Evolutionary conservation across 2,329 filamentous ascomycete species (phyloP), one percentile per base, ranked within the genome.

Genomic region (Fusarium napiforme): DNA sequence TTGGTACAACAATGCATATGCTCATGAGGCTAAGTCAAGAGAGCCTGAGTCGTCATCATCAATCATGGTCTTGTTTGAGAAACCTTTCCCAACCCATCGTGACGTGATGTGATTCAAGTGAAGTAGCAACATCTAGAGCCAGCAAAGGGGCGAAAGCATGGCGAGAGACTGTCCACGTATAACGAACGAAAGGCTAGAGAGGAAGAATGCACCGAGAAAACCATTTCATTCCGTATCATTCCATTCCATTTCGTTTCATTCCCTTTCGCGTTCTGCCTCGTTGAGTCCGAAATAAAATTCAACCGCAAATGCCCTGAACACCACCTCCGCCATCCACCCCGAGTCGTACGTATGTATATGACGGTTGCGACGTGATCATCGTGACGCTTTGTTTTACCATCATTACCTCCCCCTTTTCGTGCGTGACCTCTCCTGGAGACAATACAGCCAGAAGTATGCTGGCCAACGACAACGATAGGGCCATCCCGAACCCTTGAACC

Each of bases 361-460:
- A 71, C 63, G 67, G 59, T 47, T 68, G 64, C 60, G 50, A 43
- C 58, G 43, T 60, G 28, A 53, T 60, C 53, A 56, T 71, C 45
- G 45, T 50, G 57, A 62, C 69, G 45, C 49, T 58, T 69, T 30
- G 28, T 52, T 52, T 60, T 49, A 46, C 66, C 76, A 75, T 74
- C 71, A 71, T 74, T 67, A 64, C 57, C 61, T 47, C 45, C 42
- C 64, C 64, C 45, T 71, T 59, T 60, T 50, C 45, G 39, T 60
- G 49, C 42, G 42, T 71, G 66, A 47, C 60, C 68, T 40, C 46
- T 46, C 62, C 36, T 49, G 52, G 53, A 52, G 66, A 75, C 73
- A 74, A 52, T 55, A 70, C 66, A 76, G 58, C 69, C 75, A 76
- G 76, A 67, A 45, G 39, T 53, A 61, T 68, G 67, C 74, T 67